Evolutionary conservation across 352 stramenopile species (phyloP), one percentile per base, ranked within the genome.

Genomic region (Pilasporangium apinafurcum): DNA sequence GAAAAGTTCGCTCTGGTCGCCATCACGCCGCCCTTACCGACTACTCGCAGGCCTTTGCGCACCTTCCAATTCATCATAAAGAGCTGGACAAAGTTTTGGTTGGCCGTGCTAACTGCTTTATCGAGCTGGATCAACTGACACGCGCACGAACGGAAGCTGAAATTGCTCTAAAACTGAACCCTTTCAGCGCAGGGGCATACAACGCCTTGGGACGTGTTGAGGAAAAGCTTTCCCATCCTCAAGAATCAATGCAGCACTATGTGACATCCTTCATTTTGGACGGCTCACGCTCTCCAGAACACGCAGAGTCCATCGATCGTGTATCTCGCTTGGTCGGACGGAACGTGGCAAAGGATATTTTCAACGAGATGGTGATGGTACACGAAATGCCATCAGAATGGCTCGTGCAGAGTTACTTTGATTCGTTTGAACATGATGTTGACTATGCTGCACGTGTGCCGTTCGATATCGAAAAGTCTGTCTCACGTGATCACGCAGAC

Each of bases 341-440:
- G 31, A 44, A 66, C 25, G 68, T 79, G 24, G 81, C 81, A 20
- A 88, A 86, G 44, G 51, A 66, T 22, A 62, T 83, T 14, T 93
- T 90, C 42, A 63, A 62, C 4, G 59, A 63, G 12, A 89, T 91
- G 74, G 59, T 82, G 28, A 70, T 78, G 51, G 56, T 77, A 20
- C 78, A 86, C 46, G 70, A 86, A n/a, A 57, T 91, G 8, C 81
- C 79, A 24, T 85, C 78, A 10, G 42, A 58, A 14, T 93, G 79
- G 81, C 66, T 93, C 21, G 77, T 90, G 26, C 48, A 85, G 8
- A 93, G 81, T 57, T 93, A 93, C 61, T 91, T 93, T 53, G 74
- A 88, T 33, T 76, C 76, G 25, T 91, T 93, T 27, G 75, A 86
- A 52, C 76, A 89, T 39, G 81, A 93, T 37, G 62, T 61, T 8